A percentile compares a stretch with the other conserved stretches of the same genome.
Conservation (phyloP, 257 asterid genomes). For the Penstemon davidsonii region DNA sequence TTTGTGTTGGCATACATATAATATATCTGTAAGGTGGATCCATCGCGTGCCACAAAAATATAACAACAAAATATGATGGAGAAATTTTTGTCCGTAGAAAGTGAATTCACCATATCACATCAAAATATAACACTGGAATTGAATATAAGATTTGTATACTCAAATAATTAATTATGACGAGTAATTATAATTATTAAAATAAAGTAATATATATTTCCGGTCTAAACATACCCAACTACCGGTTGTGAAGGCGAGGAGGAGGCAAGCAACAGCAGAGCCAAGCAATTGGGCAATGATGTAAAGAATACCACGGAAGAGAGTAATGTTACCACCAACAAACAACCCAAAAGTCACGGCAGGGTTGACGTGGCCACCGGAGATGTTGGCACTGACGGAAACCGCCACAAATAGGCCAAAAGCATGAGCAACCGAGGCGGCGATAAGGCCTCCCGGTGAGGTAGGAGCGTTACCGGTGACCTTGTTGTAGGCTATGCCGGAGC, state of each 20-base stretch:
- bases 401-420: slow-evolving; percentile 58
- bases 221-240: slow-evolving; percentile 52
- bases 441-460: slow-evolving; percentile 43
- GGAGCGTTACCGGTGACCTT: slow-evolving; percentile 39
- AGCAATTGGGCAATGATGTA: slow-evolving; percentile 62
- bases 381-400: slow-evolving; percentile 46
- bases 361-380: slow-evolving; percentile 77
- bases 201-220: background rate
- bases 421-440: slow-evolving; percentile 55
- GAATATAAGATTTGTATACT: too few species aligned
- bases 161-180: too few species aligned
- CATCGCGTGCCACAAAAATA: too few species aligned
- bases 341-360: slow-evolving; percentile 72
- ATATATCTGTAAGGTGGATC: too few species aligned
- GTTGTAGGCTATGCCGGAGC: slow-evolving; percentile 56
- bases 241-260: slow-evolving; percentile 50
- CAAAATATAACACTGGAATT: too few species aligned
- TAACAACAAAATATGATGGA: too few species aligned
- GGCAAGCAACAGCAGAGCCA: slow-evolving; percentile 59
- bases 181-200: too few species aligned
- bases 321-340: slow-evolving; percentile 62
- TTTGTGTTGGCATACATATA: too few species aligned
- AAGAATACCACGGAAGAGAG: slow-evolving; percentile 58
- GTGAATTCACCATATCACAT: too few species aligned
- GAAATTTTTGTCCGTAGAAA: too few species aligned